phyloP scores from a whole-genome alignment of 2,329 filamentous ascomycete genomes.

The Seiridium unicorne region DNA sequence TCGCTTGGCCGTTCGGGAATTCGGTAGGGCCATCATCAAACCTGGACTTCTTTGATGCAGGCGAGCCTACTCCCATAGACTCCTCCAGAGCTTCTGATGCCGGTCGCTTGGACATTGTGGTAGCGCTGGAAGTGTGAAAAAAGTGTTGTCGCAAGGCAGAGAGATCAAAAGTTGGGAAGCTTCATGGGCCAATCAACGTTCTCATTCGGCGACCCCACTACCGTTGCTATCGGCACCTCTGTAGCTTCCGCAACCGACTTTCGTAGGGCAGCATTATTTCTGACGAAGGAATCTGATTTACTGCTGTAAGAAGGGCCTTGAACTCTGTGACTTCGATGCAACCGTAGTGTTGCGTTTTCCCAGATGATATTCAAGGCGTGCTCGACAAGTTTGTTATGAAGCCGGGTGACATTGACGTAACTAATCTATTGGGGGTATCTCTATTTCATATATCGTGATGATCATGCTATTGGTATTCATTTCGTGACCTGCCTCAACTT shows the following conservation, averaged over 20 bases:
- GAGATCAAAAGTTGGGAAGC: neutral
- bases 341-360: no score
- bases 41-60: conserved; percentile 58
- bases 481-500: conserved; percentile 33
- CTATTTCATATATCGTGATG: neutral
- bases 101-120: conserved; percentile 51
- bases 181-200: neutral
- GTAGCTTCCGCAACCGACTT: neutral
- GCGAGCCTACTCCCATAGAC: conserved; percentile 51
- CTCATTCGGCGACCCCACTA: neutral
- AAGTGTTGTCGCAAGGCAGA: conserved; percentile 5
- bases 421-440: conserved; percentile 15
- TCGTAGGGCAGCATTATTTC: neutral
- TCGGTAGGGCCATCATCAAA: conserved; percentile 39
- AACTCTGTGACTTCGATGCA: no score
- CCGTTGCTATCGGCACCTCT: neutral
- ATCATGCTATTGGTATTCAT: conserved; percentile 9
- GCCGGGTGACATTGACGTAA: no score
- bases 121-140: neutral
- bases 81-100: conserved; percentile 62
- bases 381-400: no score
- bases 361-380: no score
- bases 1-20: conserved; percentile 12
- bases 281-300: neutral
- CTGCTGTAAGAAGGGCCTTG: neutral